These are phyloP conservation scores for Tephrocybe sp. DNA, from an alignment of 768 basidiomycete species.

Conservation along the genomic window DNA sequence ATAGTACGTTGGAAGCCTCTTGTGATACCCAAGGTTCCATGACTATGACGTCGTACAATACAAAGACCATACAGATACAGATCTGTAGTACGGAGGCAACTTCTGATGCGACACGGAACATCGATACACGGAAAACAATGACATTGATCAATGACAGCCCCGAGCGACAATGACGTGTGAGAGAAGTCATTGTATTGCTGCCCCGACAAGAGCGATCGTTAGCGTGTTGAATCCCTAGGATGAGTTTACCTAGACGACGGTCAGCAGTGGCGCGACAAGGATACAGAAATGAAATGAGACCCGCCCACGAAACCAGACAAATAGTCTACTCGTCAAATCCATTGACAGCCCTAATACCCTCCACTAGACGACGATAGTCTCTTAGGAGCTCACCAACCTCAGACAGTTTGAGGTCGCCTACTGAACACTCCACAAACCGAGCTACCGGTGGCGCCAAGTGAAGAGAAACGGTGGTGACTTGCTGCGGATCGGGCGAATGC, in stretches of 20 bases:
- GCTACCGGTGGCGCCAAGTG: constrained; percentile 59
- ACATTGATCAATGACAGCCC: background rate
- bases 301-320: constrained; percentile 2
- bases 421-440: constrained; percentile 68
- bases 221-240: background rate
- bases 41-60: background rate
- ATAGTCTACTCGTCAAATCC: constrained; percentile 46
- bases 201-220: background rate
- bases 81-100: background rate
- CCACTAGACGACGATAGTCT: constrained; percentile 80
- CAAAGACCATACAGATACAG: background rate
- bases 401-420: constrained; percentile 74
- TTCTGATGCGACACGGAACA: constrained; percentile 10
- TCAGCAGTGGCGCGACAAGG: background rate
- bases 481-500: constrained; percentile 27
- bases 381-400: constrained; percentile 78
- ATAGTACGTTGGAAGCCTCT: background rate
- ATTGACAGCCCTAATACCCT: constrained; percentile 56
- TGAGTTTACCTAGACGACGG: background rate
- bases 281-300: background rate
- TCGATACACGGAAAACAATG: background rate
- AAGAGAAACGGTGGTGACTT: constrained; percentile 19
- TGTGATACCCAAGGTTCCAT: background rate
- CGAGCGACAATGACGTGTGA: background rate
- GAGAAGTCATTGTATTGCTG: background rate